Evolutionary conservation across 2,329 filamentous ascomycete species (phyloP), one percentile per base, ranked within the genome.

Genomic region (Fusarium begoniae): DNA sequence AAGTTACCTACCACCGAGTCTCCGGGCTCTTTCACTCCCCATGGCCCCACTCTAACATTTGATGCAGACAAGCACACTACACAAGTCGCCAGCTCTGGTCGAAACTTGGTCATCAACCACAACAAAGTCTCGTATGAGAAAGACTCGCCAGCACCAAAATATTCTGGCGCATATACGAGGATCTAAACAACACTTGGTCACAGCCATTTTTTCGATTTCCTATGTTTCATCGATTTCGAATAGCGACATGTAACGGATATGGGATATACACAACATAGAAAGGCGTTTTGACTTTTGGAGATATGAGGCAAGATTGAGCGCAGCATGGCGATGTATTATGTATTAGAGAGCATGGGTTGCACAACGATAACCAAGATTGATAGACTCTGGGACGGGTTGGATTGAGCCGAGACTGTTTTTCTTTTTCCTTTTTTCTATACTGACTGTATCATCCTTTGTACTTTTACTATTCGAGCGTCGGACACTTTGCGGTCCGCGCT

Each of bases 41-140:
- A 58, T 37, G 37, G 53, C 45, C 63, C 70, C 57, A 64, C 76
- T 72, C 71, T 79, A 70, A 81, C 74, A 40, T 48, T 35, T 17
- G 40, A 57, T 35, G 7, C 55, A 81, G 80, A 62, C 28, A 74
- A 77, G 35, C 77, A 80, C 64, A 62, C 61, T 26, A 73, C 79
- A n/a, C 45, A 71, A 59, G 77, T 79, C 35, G 63, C 69, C 35
- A 75, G 54, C 38, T 77, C 72, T 17, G 72, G 78, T 47, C 69
- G 63, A 47, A 78, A 75, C 74, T 65, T 75, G n/a, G 72, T 84
- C 62, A 75, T 82, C 74, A 80, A 81, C 75, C 80, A 82, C 75
- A 63, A 76, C 66, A 79, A 78, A 59, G 71, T 76, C 14, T 67
- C 61, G 54, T 80, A 79, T 41, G 81, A 83, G n/a, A 56, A 67